These are phyloP conservation scores for Cryphonectria parasitica DNA, from an alignment of 2,329 filamentous ascomycete species.

Conservation along the genomic window DNA sequence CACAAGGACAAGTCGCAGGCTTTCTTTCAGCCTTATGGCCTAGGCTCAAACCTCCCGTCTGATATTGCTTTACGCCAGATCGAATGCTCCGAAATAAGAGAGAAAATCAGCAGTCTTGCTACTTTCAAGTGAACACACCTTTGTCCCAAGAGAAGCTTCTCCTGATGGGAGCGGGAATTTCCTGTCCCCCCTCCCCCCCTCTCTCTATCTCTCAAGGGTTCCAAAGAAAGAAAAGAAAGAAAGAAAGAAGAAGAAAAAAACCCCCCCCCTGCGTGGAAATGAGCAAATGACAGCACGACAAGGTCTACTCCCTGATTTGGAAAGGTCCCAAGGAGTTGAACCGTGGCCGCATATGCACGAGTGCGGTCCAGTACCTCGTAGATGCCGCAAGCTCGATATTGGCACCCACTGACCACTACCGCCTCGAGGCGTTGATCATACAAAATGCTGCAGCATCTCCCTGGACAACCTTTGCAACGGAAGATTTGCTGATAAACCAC, in stretches of 20 bases:
- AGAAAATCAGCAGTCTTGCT: background rate
- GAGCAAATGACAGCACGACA: background rate
- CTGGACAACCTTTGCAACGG: background rate
- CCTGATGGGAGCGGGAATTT: background rate
- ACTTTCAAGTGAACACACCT: background rate
- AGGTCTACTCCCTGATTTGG: background rate
- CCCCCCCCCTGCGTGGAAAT: background rate
- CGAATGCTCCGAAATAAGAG: background rate
- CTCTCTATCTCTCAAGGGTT: background rate
- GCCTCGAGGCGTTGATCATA: background rate
- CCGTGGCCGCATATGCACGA: slow-evolving; percentile 1
- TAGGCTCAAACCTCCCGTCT: slow-evolving; percentile 6
- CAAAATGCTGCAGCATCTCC: background rate
- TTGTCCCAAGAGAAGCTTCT: background rate
- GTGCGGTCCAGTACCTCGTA: slow-evolving; percentile 1
- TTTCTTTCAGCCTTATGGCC: slow-evolving; percentile 25
- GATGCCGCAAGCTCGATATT: slow-evolving; percentile 1
- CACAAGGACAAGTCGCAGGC: background rate
- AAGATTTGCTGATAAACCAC: slow-evolving; percentile 9
- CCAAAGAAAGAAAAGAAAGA: background rate
- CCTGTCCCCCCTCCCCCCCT: background rate
- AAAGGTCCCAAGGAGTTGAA: background rate
- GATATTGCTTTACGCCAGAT: slow-evolving; percentile 9
- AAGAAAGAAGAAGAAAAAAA: too few species aligned
- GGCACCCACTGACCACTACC: background rate